Percentiles rank a stretch among this genome's conserved stretches.
Evolutionary conservation across 2,329 filamentous ascomycete species (phyloP).

Genomic region (Aspergillus sp.): DNA sequence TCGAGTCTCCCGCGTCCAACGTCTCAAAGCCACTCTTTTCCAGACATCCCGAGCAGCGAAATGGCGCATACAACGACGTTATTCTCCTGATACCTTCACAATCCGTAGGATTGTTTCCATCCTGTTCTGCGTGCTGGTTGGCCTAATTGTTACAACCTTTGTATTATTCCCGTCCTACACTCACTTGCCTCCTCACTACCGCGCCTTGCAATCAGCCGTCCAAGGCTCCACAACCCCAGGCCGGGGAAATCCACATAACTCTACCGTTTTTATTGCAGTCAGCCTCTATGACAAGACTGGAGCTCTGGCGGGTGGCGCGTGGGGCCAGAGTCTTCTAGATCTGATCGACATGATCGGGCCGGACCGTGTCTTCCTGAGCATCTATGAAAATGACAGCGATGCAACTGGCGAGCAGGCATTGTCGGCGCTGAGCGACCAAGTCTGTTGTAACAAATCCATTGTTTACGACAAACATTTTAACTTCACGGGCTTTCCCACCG

Average conservation of each 20-base stretch:
- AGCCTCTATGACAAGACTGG: slow-evolving; percentile 67
- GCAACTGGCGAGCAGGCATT: slow-evolving; percentile 57
- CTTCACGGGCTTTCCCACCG: slow-evolving; percentile 56
- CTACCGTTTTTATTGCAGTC: slow-evolving; percentile 72
- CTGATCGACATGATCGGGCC: slow-evolving; percentile 66
- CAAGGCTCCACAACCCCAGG: slow-evolving; percentile 25
- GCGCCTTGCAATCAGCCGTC: background rate
- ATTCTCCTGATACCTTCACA: too few relatives aligned
- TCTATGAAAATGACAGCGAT: slow-evolving; percentile 72
- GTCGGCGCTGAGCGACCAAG: slow-evolving; percentile 49
- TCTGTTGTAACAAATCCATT: slow-evolving; percentile 55
- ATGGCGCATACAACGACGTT: too few relatives aligned
- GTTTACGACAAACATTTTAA: slow-evolving; percentile 62
- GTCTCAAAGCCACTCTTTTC: too few relatives aligned
- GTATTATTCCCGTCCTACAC: background rate
- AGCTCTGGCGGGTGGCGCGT: slow-evolving; percentile 61
- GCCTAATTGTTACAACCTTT: background rate
- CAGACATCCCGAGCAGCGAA: too few relatives aligned
- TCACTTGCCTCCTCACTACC: background rate
- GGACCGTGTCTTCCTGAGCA: slow-evolving; percentile 68
- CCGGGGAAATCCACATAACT: slow-evolving; percentile 55
- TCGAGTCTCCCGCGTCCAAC: background rate
- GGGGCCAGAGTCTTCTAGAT: slow-evolving; percentile 62
- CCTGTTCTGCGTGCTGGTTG: too few relatives aligned
- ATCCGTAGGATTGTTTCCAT: background rate